phyloP scores from a whole-genome alignment of 192 early-diverging fungal genomes.

The Mortierella antarctica region DNA sequence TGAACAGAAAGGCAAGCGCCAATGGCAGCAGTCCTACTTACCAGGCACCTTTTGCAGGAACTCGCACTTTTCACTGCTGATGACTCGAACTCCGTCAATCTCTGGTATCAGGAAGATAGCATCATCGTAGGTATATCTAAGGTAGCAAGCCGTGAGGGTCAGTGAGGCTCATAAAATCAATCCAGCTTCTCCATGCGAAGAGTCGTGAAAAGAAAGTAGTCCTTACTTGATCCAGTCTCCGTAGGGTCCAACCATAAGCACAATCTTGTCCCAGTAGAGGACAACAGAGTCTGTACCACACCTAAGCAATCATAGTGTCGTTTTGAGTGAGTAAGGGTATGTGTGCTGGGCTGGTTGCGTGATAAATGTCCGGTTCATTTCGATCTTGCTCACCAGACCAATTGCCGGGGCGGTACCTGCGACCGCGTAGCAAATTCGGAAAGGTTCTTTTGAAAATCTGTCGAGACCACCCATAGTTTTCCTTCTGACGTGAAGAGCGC shows the following conservation, averaged over 20 bases:
- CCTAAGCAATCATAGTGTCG: conserved; percentile 60
- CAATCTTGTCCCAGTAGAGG: conserved; percentile 82
- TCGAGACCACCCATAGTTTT: conserved; percentile 91
- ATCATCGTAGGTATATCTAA: conserved; percentile 75
- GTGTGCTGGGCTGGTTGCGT: neutral
- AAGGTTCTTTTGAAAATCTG: conserved; percentile 93
- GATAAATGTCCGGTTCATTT: no score
- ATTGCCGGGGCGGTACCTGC: conserved; percentile 72
- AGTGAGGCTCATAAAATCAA: neutral
- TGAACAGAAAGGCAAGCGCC: neutral
- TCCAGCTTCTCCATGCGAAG: neutral
- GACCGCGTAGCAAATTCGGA: conserved; percentile 84
- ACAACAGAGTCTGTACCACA: conserved; percentile 97
- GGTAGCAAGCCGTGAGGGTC: conserved; percentile 20
- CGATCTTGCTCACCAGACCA: conserved; percentile 71
- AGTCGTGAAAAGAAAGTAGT: neutral
- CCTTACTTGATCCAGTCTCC: conserved; percentile 85
- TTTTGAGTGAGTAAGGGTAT: neutral
- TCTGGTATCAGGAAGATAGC: conserved; percentile 88
- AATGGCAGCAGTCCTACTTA: conserved; percentile 22
- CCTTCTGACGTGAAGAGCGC: conserved; percentile 85
- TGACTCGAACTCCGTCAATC: conserved; percentile 91
- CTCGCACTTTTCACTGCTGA: conserved; percentile 85
- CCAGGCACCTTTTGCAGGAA: conserved; percentile 90
- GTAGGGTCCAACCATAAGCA: conserved; percentile 93